Conservation (phyloP, 73 alveolate species). For the Paramecium tetraurelia region DNA sequence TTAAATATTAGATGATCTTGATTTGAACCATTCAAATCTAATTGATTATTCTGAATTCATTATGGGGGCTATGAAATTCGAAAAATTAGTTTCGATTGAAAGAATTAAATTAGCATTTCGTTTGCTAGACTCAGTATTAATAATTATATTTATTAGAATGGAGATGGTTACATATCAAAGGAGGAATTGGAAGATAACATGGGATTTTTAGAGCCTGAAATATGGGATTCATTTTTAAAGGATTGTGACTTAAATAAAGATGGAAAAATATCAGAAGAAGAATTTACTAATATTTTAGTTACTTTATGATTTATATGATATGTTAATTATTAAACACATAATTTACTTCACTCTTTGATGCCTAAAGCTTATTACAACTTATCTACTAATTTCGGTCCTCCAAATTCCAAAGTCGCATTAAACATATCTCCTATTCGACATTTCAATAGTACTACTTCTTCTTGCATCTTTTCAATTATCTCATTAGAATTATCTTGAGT, state of each 20-base stretch:
- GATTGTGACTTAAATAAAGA: slow-evolving; percentile 62
- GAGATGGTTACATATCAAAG: slow-evolving; percentile 57
- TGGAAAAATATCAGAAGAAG: slow-evolving; percentile 60
- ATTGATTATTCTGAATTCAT: slow-evolving; percentile 65
- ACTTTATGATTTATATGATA: not conserved
- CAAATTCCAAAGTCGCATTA: not conserved
- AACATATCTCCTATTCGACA: not conserved
- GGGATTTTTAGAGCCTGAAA: slow-evolving; percentile 54
- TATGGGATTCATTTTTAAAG: slow-evolving; percentile 46
- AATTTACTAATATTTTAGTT: slow-evolving; percentile 11
- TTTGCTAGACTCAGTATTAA: slow-evolving; percentile 46
- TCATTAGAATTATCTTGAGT: not conserved
- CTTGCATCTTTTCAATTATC: not conserved
- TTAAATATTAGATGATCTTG: slow-evolving; percentile 54
- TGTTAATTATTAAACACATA: not conserved
- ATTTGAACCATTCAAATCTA: slow-evolving; percentile 61
- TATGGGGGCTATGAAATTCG: slow-evolving; percentile 61
- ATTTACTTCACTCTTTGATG: not conserved
- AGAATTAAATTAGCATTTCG: slow-evolving; percentile 57
- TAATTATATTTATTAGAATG: not conserved
- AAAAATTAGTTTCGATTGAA: slow-evolving; percentile 51
- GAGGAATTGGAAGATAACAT: slow-evolving; percentile 52
- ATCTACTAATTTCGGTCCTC: not conserved
- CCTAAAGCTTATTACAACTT: not conserved
- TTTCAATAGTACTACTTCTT: not conserved